Evolutionary conservation across 306 rosid species (phyloP).

Genomic region (Hylodesmum podocarpum): DNA sequence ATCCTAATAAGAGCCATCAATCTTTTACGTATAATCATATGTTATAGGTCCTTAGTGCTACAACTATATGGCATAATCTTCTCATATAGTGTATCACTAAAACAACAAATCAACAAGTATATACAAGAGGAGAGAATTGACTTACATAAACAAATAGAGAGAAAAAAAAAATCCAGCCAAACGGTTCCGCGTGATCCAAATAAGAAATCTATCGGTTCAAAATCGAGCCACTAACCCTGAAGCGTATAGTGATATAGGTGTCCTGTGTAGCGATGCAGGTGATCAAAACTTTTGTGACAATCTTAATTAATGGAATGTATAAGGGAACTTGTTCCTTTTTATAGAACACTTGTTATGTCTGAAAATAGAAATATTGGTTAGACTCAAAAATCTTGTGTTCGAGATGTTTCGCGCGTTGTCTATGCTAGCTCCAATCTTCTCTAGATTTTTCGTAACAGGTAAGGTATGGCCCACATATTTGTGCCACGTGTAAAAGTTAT

Average conservation of each 20-base stretch:
- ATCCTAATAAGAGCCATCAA: not conserved
- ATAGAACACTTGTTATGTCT: not conserved
- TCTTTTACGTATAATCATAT: not conserved
- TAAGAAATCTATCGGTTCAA: conserved; percentile 40
- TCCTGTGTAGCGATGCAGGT: not conserved
- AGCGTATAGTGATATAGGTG: not conserved
- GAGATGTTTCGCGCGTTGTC: conserved; percentile 24
- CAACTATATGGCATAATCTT: not conserved
- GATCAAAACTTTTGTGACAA: not conserved
- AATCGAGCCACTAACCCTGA: conserved; percentile 61
- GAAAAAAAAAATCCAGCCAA: conserved; percentile 30
- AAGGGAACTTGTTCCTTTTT: not conserved
- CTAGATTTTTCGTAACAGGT: conserved; percentile 24
- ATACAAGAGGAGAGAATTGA: not conserved
- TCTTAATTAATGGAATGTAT: not conserved
- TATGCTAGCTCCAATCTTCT: not conserved
- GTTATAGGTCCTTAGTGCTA: not conserved
- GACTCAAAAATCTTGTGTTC: not conserved
- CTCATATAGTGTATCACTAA: not conserved
- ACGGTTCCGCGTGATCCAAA: conserved; percentile 57
- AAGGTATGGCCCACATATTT: conserved; percentile 8
- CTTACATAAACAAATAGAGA: conserved; percentile 30
- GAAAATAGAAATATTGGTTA: not conserved
- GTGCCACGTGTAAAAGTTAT: not conserved
- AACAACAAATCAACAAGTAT: not conserved